phyloP scores from a whole-genome alignment of 2,329 filamentous ascomycete species.

The Fonsecaea nubica region DNA sequence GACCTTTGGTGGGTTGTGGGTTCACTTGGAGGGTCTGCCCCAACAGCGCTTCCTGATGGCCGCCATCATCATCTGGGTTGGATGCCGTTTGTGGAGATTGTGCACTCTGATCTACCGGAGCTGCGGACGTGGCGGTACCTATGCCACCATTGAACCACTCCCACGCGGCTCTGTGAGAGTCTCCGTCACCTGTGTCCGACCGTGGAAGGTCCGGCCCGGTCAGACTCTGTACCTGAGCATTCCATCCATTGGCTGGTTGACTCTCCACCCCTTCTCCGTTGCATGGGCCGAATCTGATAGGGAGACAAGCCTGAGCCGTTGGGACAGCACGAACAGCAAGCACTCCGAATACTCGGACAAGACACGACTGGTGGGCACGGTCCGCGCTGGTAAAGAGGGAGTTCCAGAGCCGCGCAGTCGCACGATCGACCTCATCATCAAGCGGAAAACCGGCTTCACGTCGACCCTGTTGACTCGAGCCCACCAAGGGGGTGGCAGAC shows the following conservation, averaged over 20 bases:
- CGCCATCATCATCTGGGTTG: constrained; percentile 76
- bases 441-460: constrained; percentile 86
- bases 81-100: constrained; percentile 64
- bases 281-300: constrained; percentile 70
- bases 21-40: constrained; percentile 74
- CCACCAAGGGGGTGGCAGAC: constrained; percentile 62
- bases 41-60: constrained; percentile 77
- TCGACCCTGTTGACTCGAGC: constrained; percentile 77
- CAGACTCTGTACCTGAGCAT: constrained; percentile 78
- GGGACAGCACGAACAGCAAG: background rate
- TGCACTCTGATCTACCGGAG: constrained; percentile 71
- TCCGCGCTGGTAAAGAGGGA: constrained; percentile 38
- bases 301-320: background rate
- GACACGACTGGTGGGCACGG: background rate
- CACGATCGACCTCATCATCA: constrained; percentile 79
- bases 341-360: background rate
- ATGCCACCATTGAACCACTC: constrained; percentile 70
- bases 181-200: constrained; percentile 71
- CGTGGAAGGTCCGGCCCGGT: constrained; percentile 70
- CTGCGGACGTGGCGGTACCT: constrained; percentile 61
- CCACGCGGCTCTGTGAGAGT: constrained; percentile 73
- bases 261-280: constrained; percentile 78
- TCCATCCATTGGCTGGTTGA: constrained; percentile 69
- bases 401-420: constrained; percentile 42
- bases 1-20: constrained; percentile 73